phyloP scores from a whole-genome alignment of 2,329 filamentous ascomycete genomes.

The Pseudopyricularia javanii region DNA sequence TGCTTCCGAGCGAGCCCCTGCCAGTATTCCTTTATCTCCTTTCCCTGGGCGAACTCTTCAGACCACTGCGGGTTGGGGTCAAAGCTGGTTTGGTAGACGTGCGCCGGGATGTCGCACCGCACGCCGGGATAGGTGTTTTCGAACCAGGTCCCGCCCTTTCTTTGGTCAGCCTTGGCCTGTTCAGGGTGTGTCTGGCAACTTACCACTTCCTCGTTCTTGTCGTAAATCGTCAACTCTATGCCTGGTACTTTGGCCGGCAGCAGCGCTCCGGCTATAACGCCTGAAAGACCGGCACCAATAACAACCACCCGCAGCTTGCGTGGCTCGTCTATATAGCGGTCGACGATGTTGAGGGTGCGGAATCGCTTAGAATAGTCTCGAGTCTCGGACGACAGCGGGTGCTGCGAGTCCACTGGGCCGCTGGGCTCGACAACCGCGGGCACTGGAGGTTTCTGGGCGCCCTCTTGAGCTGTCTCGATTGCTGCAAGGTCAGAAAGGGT shows the following conservation, averaged over 20 bases:
- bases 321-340: neutral
- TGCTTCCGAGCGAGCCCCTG: slow-evolving; percentile 49
- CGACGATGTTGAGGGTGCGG: neutral
- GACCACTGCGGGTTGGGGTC: slow-evolving; percentile 57
- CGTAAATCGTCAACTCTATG: slow-evolving; percentile 52
- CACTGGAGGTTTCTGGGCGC: too few species aligned
- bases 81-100: slow-evolving; percentile 60
- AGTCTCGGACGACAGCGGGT: too few species aligned
- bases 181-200: slow-evolving; percentile 14
- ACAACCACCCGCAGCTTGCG: slow-evolving; percentile 26
- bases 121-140: slow-evolving; percentile 52
- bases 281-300: slow-evolving; percentile 51
- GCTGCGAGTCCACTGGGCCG: too few species aligned
- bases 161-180: neutral
- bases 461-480: too few species aligned
- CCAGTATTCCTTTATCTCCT: slow-evolving; percentile 58
- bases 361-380: too few species aligned
- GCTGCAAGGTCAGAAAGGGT: too few species aligned
- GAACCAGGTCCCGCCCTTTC: slow-evolving; percentile 38
- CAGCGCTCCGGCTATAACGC: slow-evolving; percentile 51
- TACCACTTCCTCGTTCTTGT: slow-evolving; percentile 58
- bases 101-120: slow-evolving; percentile 55
- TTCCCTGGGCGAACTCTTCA: slow-evolving; percentile 53
- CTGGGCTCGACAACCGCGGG: too few species aligned
- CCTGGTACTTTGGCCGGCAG: slow-evolving; percentile 58